Conservation (phyloP, 148 eudicot genomes). For the Vaccinium vitisidaea region DNA sequence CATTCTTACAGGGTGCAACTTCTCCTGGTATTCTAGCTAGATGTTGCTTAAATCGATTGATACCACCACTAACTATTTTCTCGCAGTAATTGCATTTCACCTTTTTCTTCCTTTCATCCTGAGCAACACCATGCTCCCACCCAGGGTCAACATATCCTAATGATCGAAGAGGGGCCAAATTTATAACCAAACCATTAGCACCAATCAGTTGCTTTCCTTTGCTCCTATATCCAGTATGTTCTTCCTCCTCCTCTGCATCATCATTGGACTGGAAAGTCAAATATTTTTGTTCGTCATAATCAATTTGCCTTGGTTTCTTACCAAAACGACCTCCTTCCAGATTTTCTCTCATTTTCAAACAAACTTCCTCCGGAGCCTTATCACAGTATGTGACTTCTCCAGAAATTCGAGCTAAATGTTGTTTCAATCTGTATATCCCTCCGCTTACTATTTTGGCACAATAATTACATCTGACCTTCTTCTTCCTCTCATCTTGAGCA, state of each 20-base stretch:
- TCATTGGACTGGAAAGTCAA: conserved; percentile 60
- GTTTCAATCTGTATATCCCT: conserved; percentile 90
- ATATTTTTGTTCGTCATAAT: conserved; percentile 62
- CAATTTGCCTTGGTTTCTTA: conserved; percentile 63
- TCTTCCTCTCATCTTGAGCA: conserved; percentile 90
- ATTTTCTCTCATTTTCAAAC: conserved; percentile 76
- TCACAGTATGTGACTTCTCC: conserved; percentile 97
- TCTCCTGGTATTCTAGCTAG: conserved; percentile 94
- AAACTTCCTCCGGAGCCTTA: conserved; percentile 87
- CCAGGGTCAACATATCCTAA: conserved; percentile 96
- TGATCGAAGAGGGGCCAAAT: conserved; percentile 84
- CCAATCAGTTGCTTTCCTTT: conserved; percentile 67
- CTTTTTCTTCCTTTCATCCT: conserved; percentile 93
- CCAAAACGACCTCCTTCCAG: conserved; percentile 72
- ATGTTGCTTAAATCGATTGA: conserved; percentile 93
- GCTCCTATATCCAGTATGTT: conserved; percentile 47
- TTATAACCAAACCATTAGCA: conserved; percentile 57
- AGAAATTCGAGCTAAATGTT: conserved; percentile 87
- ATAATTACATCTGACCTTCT: conserved; percentile 91
- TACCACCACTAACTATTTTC: conserved; percentile 92
- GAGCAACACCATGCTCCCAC: conserved; percentile 96
- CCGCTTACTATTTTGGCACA: conserved; percentile 97
- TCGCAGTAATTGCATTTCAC: conserved; percentile 96
- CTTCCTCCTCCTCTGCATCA: conserved; percentile 55
- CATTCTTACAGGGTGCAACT: conserved; percentile 94